Evolutionary conservation across 2,329 filamentous ascomycete species (phyloP), one percentile per base, ranked within the genome.

Genomic region (Pezicula neosporulosa): DNA sequence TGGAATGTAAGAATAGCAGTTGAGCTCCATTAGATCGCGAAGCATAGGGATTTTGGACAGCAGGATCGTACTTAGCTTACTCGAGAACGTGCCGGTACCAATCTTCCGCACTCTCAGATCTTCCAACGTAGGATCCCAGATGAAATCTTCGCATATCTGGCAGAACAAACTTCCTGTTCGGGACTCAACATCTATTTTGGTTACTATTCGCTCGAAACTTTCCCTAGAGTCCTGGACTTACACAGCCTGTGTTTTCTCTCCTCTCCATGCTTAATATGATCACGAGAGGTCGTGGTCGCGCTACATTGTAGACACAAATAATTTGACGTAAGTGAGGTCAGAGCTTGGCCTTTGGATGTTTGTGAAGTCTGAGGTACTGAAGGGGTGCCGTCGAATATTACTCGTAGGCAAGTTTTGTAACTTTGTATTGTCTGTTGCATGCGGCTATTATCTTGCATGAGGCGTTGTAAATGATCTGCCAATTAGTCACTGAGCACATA

Each of bases 91-190:
- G 38, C 84, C 82, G 2, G 81, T 85, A 9, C 82, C 83, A 60
- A 85, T 81, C 68, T 89, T 89, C 51, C 84, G 78, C 39, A 89
- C 71, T 54, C 89, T 80, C 50, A 91, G 78, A 48, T 88, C 85
- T 64, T 94, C 89, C 5, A 94, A 74, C 6, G 86, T 88, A 6
- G 88, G 87, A 60, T 94, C 89, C 77, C 89, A 93, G 30, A 94
- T 85, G 57, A 90, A 84, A 66, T 94, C 89, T 64, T 88, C 82
- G 65, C 89, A 94, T 65, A 90, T 85, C 58, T 90, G 86, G 68
- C 89, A 94, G 69, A 87, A 93, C 6, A 94, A 72, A 46, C 83
- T 79, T 37, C 89, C 89, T 59, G 80, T 86, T 52, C 84, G 77
- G 21, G 89, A 93, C 63, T 94, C 89, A 37, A 92, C 86, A 64